A percentile compares a stretch with the other conserved stretches of the same genome.
Conservation (phyloP, 108 stramenopile genomes). For the Bacterosira constricta region DNA sequence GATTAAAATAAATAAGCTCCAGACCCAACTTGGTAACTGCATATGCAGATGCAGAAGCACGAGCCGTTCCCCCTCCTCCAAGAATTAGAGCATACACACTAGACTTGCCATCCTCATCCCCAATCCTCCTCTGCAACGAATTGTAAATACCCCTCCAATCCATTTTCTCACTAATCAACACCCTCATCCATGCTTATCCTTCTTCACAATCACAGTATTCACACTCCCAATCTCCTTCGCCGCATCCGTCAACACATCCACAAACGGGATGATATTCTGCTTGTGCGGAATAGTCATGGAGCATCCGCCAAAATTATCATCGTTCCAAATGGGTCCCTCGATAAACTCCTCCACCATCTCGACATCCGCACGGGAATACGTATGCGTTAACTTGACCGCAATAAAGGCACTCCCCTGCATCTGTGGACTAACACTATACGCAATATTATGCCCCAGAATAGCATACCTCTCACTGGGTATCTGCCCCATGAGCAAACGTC, state of each 20-base stretch:
- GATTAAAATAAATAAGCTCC: slow-evolving; percentile 89
- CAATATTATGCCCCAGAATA: slow-evolving; percentile 94
- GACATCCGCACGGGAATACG: slow-evolving; percentile 83
- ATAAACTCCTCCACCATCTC: slow-evolving; percentile 84
- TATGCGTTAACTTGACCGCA: slow-evolving; percentile 81
- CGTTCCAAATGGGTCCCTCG: slow-evolving; percentile 83
- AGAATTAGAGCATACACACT: slow-evolving; percentile 80
- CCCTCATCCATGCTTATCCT: slow-evolving; percentile 64
- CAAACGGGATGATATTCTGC: slow-evolving; percentile 87
- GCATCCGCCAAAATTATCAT: slow-evolving; percentile 84
- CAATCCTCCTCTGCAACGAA: slow-evolving; percentile 78
- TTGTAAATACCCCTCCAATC: slow-evolving; percentile 98
- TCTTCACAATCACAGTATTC: slow-evolving; percentile 88
- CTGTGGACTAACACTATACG: slow-evolving; percentile 92
- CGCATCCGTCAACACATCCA: slow-evolving; percentile 92
- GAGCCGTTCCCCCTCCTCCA: slow-evolving; percentile 97
- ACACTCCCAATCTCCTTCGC: slow-evolving; percentile 97
- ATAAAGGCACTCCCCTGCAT: slow-evolving; percentile 97
- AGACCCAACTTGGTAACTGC: slow-evolving; percentile 83
- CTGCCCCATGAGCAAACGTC: slow-evolving; percentile 79
- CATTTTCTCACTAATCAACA: slow-evolving; percentile 95
- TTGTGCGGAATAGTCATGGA: slow-evolving; percentile 99
- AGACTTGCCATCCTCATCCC: slow-evolving; percentile 25
- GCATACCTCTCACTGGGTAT: slow-evolving; percentile 74
- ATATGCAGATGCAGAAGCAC: slow-evolving; percentile 95